Evolutionary conservation across 2,329 filamentous ascomycete genomes (phyloP).

Genomic region (Fusarium papillatum): DNA sequence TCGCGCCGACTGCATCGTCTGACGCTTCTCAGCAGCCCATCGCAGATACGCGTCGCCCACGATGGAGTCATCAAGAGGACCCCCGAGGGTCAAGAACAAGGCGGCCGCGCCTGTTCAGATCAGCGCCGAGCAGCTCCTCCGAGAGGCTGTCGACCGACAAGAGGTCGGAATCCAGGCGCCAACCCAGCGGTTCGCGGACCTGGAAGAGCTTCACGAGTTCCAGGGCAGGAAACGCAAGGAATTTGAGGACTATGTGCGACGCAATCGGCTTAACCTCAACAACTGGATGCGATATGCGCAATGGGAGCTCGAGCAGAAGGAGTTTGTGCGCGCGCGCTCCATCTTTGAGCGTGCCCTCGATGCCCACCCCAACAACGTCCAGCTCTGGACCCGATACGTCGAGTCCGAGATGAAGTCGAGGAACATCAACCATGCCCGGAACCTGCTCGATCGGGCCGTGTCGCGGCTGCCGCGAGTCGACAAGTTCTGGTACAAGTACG

Average conservation of each 20-base stretch:
- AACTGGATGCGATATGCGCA: slow-evolving; percentile 99
- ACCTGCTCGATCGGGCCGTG: slow-evolving; percentile 94
- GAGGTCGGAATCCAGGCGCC: slow-evolving; percentile 90
- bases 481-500: slow-evolving; percentile 99
- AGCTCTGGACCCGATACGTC: slow-evolving; percentile 92
- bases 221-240: slow-evolving; percentile 96
- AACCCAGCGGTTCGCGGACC: slow-evolving; percentile 93
- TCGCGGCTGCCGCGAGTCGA: slow-evolving; percentile 91
- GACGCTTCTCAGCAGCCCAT: neutral
- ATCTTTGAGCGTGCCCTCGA: slow-evolving; percentile 97
- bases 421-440: slow-evolving; percentile 97
- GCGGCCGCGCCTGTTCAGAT: slow-evolving; percentile 91
- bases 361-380: slow-evolving; percentile 88
- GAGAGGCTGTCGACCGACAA: slow-evolving; percentile 97
- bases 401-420: slow-evolving; percentile 94
- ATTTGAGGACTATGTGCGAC: slow-evolving; percentile 97
- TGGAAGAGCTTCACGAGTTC: slow-evolving; percentile 98
- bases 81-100: slow-evolving; percentile 99
- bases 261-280: slow-evolving; percentile 96
- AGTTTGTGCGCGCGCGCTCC: slow-evolving; percentile 90
- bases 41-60: slow-evolving; percentile 44
- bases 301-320: slow-evolving; percentile 99
- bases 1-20: neutral
- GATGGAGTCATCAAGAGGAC: slow-evolving; percentile 94
- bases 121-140: slow-evolving; percentile 95